Conservation (phyloP, 129 eudicot species). For the Chrysanthemum lavandulifolium region DNA sequence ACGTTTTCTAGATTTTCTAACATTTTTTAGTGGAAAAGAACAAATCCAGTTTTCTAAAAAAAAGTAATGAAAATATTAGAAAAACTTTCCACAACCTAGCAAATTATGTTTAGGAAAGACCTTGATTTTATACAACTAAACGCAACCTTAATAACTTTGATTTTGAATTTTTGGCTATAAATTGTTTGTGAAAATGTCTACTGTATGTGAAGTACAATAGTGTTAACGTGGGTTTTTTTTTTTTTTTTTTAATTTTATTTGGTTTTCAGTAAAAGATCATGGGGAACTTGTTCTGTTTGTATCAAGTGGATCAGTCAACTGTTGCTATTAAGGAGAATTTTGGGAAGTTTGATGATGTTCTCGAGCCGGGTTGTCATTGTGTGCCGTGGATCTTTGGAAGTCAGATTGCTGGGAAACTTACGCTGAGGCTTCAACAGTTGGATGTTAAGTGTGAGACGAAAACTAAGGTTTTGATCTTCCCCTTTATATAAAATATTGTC, state of each 20-base stretch:
- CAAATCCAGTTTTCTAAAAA: too few species aligned
- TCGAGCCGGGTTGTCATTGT: conserved; percentile 89
- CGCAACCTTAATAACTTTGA: too few species aligned
- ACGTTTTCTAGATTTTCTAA: too few species aligned
- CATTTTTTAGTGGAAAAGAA: too few species aligned
- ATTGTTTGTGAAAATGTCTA: conserved; percentile 16
- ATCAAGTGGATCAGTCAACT: conserved; percentile 90
- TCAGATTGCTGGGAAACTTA: conserved; percentile 70
- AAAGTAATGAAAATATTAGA: too few species aligned
- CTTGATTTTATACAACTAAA: too few species aligned
- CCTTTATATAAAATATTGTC: too few species aligned
- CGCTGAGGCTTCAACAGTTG: conserved; percentile 77
- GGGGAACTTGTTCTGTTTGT: conserved; percentile 71
- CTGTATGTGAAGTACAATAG: neutral
- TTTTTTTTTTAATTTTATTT: neutral
- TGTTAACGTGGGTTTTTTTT: conserved; percentile 5
- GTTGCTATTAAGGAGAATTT: conserved; percentile 84
- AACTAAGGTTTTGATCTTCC: conserved; percentile 56
- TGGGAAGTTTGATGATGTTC: conserved; percentile 81
- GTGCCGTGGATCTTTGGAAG: conserved; percentile 84
- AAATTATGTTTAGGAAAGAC: too few species aligned
- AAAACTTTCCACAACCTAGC: too few species aligned
- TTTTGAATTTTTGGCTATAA: too few species aligned
- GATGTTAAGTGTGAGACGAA: conserved; percentile 91
- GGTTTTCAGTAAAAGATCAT: conserved; percentile 26